These are phyloP conservation scores for Curvularia sp. DNA, from an alignment of 2,329 filamentous ascomycete genomes.

Conservation along the genomic window DNA sequence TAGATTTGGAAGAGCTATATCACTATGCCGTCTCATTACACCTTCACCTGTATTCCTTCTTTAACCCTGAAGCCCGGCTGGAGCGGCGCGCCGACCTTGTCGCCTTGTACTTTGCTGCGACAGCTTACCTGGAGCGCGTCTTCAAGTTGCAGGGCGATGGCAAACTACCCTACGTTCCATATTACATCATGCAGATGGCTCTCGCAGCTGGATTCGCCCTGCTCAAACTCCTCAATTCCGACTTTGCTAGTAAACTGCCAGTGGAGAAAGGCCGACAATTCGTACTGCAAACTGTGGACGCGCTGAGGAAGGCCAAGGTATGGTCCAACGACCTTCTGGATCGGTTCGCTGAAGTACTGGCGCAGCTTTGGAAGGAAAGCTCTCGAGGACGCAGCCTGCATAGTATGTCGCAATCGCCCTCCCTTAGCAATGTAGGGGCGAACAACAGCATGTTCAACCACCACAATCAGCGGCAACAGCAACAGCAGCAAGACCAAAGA, in stretches of 20 bases:
- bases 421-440: conserved; percentile 42
- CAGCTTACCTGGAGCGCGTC: conserved; percentile 68
- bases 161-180: conserved; percentile 71
- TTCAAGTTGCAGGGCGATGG: conserved; percentile 63
- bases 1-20: conserved; percentile 65
- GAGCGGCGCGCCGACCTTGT: conserved; percentile 69
- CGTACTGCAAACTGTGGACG: conserved; percentile 74
- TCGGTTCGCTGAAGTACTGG: conserved; percentile 82
- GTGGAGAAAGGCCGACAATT: conserved; percentile 72
- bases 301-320: conserved; percentile 75
- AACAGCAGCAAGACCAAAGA: conserved; percentile 32
- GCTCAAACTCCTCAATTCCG: conserved; percentile 77
- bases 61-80: conserved; percentile 75
- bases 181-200: conserved; percentile 85
- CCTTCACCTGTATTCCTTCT: conserved; percentile 79
- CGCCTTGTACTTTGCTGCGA: conserved; percentile 75
- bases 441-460: conserved; percentile 45
- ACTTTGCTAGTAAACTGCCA: conserved; percentile 69
- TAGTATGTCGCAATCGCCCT: conserved; percentile 49
- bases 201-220: conserved; percentile 81
- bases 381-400: conserved; percentile 48
- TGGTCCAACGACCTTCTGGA: conserved; percentile 80
- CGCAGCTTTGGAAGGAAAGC: conserved; percentile 79
- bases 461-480: conserved; percentile 33
- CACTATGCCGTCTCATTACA: conserved; percentile 77